phyloP scores from a whole-genome alignment of 108 stramenopile genomes.

The Stephanodiscus minutulus region DNA sequence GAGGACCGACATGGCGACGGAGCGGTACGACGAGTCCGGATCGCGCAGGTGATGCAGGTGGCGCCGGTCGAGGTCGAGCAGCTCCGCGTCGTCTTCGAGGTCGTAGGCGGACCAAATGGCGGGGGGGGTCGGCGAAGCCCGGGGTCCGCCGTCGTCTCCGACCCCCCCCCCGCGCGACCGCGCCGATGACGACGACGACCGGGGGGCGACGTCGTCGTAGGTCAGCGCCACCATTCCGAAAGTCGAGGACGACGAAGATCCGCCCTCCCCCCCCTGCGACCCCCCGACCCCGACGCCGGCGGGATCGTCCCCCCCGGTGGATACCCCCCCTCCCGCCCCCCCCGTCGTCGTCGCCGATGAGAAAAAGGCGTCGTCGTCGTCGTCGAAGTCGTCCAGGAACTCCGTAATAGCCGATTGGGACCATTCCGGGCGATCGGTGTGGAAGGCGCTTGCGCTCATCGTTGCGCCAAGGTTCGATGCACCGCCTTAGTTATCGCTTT shows the following conservation, averaged over 20 bases:
- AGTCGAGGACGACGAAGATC: background rate
- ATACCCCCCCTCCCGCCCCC: background rate
- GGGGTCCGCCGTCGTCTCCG: background rate
- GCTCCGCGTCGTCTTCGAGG: slow-evolving; percentile 8
- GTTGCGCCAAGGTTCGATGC: too few relatives aligned
- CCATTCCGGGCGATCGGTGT: background rate
- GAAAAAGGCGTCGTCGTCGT: slow-evolving; percentile 53
- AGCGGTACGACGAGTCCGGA: slow-evolving; percentile 28
- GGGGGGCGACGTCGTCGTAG: slow-evolving; percentile 14
- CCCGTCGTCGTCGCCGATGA: slow-evolving; percentile 11
- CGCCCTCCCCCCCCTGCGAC: too few relatives aligned
- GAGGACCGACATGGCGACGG: slow-evolving; percentile 36
- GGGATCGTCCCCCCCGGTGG: too few relatives aligned
- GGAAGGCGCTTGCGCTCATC: background rate
- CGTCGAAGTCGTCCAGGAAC: slow-evolving; percentile 45
- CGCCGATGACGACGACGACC: background rate
- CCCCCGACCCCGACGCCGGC: background rate
- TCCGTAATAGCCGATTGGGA: too few relatives aligned
- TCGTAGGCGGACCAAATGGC: background rate
- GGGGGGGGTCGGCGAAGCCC: background rate
- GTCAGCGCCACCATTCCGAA: slow-evolving; percentile 44
- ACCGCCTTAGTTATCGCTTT: too few relatives aligned
- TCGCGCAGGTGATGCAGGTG: slow-evolving; percentile 30
- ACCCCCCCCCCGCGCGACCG: background rate
- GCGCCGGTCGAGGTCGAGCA: slow-evolving; percentile 28